phyloP scores from a whole-genome alignment of 1,284 basidiomycete species.

The Pseudozyma sp. region DNA sequence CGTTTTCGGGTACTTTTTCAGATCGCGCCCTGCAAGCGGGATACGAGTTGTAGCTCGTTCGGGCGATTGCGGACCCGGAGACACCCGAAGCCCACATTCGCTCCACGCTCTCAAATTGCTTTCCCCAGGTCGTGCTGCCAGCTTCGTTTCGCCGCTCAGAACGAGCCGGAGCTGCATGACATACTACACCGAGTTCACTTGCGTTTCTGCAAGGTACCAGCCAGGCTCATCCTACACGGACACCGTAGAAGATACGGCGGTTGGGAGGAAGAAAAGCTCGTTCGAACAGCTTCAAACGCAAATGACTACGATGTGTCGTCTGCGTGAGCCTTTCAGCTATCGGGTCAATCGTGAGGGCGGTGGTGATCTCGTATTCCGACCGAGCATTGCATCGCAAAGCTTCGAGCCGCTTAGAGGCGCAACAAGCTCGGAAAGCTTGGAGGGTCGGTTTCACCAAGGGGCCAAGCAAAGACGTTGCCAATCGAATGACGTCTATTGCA shows the following conservation, averaged over 20 bases:
- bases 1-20: background rate
- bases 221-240: no score
- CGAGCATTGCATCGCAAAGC: background rate
- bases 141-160: background rate
- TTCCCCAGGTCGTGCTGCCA: background rate
- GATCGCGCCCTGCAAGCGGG: no score
- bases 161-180: background rate
- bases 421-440: background rate
- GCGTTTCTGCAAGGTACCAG: no score
- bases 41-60: conserved; percentile 1
- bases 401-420: background rate
- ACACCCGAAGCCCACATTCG: conserved; percentile 14
- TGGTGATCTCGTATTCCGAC: background rate
- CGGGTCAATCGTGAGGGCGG: no score
- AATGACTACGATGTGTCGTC: no score
- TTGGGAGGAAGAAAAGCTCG: no score
- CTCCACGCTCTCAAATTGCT: background rate
- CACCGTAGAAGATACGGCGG: no score
- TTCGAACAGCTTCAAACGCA: no score
- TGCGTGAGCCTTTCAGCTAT: no score
- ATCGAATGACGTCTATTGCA: background rate
- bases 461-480: background rate
- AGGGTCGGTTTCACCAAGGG: background rate
- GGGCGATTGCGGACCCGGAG: conserved; percentile 39
- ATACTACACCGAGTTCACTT: no score